These are phyloP conservation scores for Vickermania ingenoplastis DNA, from an alignment of 208 protist genomes.

Conservation along the genomic window DNA sequence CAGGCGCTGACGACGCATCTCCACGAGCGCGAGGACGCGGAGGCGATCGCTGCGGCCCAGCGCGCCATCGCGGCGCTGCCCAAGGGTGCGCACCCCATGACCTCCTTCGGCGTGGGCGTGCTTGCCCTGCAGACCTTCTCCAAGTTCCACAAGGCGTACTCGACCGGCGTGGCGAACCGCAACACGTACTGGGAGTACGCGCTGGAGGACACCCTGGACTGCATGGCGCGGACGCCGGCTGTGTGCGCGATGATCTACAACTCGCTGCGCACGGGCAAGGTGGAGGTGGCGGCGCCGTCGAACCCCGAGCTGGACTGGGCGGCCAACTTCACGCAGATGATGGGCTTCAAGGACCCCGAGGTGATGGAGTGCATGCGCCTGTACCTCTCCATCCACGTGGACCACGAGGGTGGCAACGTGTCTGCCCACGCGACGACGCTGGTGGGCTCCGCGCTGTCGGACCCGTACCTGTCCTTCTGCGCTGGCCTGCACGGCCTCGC, in stretches of 20 bases:
- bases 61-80: constrained; percentile 86
- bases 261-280: constrained; percentile 39
- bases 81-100: constrained; percentile 94
- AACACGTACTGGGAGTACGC: constrained; percentile 93
- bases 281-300: constrained; percentile 25
- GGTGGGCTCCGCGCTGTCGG: constrained; percentile 94
- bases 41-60: constrained; percentile 51
- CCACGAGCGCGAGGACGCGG: constrained; percentile 51
- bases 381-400: constrained; percentile 94
- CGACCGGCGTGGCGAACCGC: constrained; percentile 84
- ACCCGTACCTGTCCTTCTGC: constrained; percentile 95
- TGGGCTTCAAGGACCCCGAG: constrained; percentile 86
- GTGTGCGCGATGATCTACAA: constrained; percentile 92
- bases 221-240: constrained; percentile 83
- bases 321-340: constrained; percentile 91
- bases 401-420: constrained; percentile 96
- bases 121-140: constrained; percentile 88
- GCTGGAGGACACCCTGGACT: constrained; percentile 91
- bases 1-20: constrained; percentile 72
- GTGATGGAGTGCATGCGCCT: constrained; percentile 97
- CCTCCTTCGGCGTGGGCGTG: constrained; percentile 75
- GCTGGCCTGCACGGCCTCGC: constrained; percentile 95
- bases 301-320: constrained; percentile 87
- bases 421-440: constrained; percentile 96
- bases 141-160: constrained; percentile 92